Evolutionary conservation across 2,329 filamentous ascomycete genomes (phyloP).

Genomic region (Arachnomyces sp.): DNA sequence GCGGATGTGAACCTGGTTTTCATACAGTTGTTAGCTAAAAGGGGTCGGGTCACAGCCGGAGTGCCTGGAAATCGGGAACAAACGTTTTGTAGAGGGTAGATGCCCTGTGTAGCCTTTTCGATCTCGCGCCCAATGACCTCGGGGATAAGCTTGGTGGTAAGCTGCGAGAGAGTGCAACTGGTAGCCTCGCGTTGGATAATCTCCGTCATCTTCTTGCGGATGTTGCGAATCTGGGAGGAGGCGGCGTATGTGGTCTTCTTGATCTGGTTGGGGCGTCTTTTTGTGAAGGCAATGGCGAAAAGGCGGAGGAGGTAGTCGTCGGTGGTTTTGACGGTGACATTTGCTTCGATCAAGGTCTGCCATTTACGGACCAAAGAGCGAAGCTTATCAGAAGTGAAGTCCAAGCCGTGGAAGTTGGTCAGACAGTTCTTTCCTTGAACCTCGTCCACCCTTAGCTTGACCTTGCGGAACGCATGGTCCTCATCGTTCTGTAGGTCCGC

Average conservation of each 20-base stretch:
- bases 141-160: constrained; percentile 97
- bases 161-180: constrained; percentile 88
- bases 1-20: constrained; percentile 85
- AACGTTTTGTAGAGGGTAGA: constrained; percentile 99
- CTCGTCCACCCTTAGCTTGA: constrained; percentile 97
- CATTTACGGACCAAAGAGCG: constrained; percentile 98
- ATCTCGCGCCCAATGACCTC: constrained; percentile 99
- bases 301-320: constrained; percentile 99
- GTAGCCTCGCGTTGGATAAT: constrained; percentile 96
- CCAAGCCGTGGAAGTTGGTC: constrained; percentile 99
- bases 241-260: constrained; percentile 99
- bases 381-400: constrained; percentile 99
- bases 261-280: constrained; percentile 98
- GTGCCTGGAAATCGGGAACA: constrained; percentile 27
- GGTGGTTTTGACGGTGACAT: constrained; percentile 99
- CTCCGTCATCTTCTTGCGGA: constrained; percentile 99
- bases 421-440: constrained; percentile 99
- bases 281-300: constrained; percentile 99
- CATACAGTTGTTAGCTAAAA: background rate
- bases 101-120: constrained; percentile 98
- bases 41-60: background rate
- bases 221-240: constrained; percentile 92
- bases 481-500: constrained; percentile 99
- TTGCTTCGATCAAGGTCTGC: constrained; percentile 99
- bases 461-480: constrained; percentile 99